Conservation (phyloP, 2,329 filamentous ascomycete species). For the Fusarium liriodendri region DNA sequence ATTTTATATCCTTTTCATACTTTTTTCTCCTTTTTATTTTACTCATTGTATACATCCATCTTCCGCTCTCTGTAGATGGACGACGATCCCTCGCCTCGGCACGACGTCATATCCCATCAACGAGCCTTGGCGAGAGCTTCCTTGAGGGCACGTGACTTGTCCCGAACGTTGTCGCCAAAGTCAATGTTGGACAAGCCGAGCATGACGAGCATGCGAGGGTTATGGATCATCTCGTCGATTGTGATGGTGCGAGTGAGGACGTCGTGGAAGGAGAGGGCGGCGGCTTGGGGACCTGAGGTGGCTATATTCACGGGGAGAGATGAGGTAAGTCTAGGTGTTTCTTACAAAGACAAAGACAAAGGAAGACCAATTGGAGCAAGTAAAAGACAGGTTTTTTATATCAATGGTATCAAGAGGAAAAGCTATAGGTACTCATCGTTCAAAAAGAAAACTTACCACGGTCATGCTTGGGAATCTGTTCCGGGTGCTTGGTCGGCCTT, state of each 20-base stretch:
- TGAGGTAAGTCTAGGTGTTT: neutral
- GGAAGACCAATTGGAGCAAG: no score
- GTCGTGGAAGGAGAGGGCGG: constrained; percentile 44
- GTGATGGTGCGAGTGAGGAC: constrained; percentile 46
- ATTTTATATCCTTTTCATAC: neutral
- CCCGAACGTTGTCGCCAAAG: constrained; percentile 43
- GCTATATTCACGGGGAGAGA: constrained; percentile 17
- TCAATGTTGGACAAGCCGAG: constrained; percentile 48
- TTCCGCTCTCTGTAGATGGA: neutral
- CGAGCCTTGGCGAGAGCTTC: constrained; percentile 28
- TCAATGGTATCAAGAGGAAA: neutral
- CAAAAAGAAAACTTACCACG: constrained; percentile 37
- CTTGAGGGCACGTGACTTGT: constrained; percentile 42
- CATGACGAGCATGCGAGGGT: constrained; percentile 45
- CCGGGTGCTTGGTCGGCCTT: constrained; percentile 46
- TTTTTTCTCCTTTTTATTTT: neutral
- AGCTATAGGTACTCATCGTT: neutral
- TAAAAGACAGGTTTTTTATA: neutral
- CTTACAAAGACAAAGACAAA: neutral
- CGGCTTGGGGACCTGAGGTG: constrained; percentile 34
- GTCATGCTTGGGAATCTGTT: constrained; percentile 48
- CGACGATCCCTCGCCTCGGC: constrained; percentile 15
- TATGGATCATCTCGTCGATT: constrained; percentile 47
- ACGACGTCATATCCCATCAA: constrained; percentile 16
- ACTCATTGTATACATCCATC: neutral